phyloP scores from a whole-genome alignment of 345 rosid genomes.

The Abelmoschus esculentus region DNA sequence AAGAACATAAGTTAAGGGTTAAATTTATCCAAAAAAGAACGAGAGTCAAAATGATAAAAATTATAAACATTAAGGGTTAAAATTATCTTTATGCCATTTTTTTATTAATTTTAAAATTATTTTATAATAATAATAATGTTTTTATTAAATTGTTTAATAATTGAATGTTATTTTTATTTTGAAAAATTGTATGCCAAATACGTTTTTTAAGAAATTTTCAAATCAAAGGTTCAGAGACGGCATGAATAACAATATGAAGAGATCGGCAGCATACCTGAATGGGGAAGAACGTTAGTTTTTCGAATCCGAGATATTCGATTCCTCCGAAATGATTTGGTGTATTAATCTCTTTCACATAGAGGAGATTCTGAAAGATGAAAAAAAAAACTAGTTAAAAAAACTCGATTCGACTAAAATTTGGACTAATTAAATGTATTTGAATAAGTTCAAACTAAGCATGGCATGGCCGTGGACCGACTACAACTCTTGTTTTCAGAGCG shows the following conservation, averaged over 20 bases:
- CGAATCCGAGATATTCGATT: conserved; percentile 64
- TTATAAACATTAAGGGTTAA: too few relatives aligned
- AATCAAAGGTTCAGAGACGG: neutral
- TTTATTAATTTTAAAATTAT: too few relatives aligned
- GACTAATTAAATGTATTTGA: neutral
- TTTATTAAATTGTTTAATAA: too few relatives aligned
- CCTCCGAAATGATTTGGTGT: conserved; percentile 86
- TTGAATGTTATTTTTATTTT: too few relatives aligned
- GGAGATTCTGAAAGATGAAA: conserved; percentile 60
- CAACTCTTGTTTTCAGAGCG: neutral
- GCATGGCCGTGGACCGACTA: neutral
- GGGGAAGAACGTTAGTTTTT: conserved; percentile 78
- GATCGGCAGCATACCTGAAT: conserved; percentile 53
- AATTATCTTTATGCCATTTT: too few relatives aligned
- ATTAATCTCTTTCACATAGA: conserved; percentile 52
- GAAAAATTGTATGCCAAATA: too few relatives aligned
- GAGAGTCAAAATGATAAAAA: too few relatives aligned
- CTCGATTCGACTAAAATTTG: neutral
- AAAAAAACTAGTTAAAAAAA: neutral
- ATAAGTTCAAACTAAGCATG: neutral
- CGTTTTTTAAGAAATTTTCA: too few relatives aligned
- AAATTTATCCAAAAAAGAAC: too few relatives aligned
- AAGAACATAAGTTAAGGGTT: too few relatives aligned
- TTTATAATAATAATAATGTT: too few relatives aligned
- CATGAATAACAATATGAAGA: neutral